Conservation (phyloP, 2,329 filamentous ascomycete genomes). For the Emergomyces orientalis region DNA sequence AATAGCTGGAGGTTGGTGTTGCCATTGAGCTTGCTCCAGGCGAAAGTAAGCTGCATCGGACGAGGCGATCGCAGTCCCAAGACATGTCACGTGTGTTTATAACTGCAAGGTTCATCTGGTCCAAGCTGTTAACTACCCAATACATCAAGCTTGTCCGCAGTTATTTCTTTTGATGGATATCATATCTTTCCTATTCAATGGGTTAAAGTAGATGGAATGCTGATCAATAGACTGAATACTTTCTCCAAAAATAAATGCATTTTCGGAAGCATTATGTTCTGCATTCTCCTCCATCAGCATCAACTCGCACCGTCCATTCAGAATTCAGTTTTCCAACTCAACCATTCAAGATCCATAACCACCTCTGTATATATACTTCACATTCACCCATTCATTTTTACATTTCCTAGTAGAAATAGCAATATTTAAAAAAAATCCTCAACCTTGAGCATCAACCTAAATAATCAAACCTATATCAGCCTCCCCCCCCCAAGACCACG, state of each 20-base stretch:
- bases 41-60: not conserved
- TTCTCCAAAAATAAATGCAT: not conserved
- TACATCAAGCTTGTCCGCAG: no score
- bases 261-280: not conserved
- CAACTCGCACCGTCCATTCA: no score
- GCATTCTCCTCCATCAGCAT: no score
- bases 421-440: not conserved
- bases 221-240: not conserved
- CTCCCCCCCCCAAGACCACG: no score
- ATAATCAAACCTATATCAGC: no score
- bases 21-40: conserved; percentile 2
- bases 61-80: not conserved
- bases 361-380: not conserved
- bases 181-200: not conserved
- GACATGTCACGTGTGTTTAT: not conserved
- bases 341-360: not conserved
- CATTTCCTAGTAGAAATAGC: not conserved
- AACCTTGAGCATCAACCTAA: not conserved
- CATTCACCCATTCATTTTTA: not conserved
- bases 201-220: not conserved
- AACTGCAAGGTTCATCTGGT: no score
- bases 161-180: not conserved
- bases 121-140: no score
- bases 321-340: not conserved
- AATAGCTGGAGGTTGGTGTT: not conserved